A percentile compares a stretch with the other conserved stretches of the same genome.
Evolutionary conservation across 345 rosid genomes (phyloP).

Genomic region (Boechera divaricarpa): DNA sequence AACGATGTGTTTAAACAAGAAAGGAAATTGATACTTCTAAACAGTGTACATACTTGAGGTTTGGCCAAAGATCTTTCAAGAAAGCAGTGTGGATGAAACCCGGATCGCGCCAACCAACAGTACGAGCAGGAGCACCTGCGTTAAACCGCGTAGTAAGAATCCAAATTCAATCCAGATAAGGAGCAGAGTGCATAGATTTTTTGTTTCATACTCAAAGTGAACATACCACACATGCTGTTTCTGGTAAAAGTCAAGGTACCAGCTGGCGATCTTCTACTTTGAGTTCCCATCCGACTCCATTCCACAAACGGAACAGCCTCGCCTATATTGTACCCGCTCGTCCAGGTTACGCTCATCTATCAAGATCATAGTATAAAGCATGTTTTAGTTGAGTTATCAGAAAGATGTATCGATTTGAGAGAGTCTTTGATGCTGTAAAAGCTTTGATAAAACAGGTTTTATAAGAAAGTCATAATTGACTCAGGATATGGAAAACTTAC

Average conservation of each 20-base stretch:
- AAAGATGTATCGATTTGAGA: neutral
- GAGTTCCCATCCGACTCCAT: slow-evolving; percentile 61
- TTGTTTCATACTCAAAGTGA: slow-evolving; percentile 11
- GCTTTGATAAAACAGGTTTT: neutral
- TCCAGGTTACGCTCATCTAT: slow-evolving; percentile 92
- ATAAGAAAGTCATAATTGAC: slow-evolving; percentile 3
- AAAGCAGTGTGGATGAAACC: slow-evolving; percentile 76
- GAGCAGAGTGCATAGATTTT: neutral
- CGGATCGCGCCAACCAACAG: slow-evolving; percentile 82
- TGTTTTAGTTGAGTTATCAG: neutral
- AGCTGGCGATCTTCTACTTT: slow-evolving; percentile 61
- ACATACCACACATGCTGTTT: slow-evolving; percentile 90
- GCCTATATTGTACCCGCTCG: slow-evolving; percentile 76
- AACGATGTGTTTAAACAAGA: neutral
- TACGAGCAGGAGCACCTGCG: slow-evolving; percentile 75
- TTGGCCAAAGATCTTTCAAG: slow-evolving; percentile 75
- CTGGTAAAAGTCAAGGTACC: slow-evolving; percentile 71
- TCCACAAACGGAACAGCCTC: slow-evolving; percentile 77
- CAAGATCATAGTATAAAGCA: slow-evolving; percentile 18
- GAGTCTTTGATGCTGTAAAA: neutral
- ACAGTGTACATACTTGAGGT: slow-evolving; percentile 44
- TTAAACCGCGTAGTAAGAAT: neutral
- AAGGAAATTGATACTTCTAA: neutral
- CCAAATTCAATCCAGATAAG: slow-evolving; percentile 5
- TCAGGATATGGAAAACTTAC: slow-evolving; percentile 51